These are phyloP conservation scores for Didymella lethalis DNA, from an alignment of 2,329 filamentous ascomycete genomes.

Conservation along the genomic window DNA sequence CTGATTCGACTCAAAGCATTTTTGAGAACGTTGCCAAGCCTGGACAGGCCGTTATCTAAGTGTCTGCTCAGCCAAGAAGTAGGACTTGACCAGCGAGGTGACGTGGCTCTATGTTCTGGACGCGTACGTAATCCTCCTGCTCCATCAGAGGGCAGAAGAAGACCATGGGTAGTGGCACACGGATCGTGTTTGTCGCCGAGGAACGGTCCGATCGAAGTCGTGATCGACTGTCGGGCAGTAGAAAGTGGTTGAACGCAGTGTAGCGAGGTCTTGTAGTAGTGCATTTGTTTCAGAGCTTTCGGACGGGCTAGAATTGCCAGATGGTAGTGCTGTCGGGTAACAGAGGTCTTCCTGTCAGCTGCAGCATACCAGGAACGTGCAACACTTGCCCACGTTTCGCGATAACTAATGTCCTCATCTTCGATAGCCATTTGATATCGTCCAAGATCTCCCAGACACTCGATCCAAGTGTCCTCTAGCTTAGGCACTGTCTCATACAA, in stretches of 20 bases:
- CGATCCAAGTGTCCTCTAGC: conserved; percentile 91
- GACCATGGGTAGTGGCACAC: no score
- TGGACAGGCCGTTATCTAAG: no score
- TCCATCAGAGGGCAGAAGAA: no score
- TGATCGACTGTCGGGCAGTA: conserved; percentile 73
- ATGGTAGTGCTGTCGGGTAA: conserved; percentile 86
- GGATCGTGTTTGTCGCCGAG: no score
- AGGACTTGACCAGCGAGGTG: no score
- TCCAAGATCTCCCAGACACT: conserved; percentile 86
- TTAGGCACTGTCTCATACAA: conserved; percentile 83
- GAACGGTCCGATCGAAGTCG: conserved; percentile 50
- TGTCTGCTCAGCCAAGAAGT: no score
- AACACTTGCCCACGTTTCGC: conserved; percentile 83
- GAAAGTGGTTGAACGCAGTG: conserved; percentile 72
- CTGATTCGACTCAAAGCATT: no score
- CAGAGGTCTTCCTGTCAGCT: conserved; percentile 75
- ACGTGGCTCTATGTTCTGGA: no score
- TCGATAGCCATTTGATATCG: conserved; percentile 93
- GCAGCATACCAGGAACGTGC: conserved; percentile 82
- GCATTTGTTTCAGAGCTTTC: conserved; percentile 74
- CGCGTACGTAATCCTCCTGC: no score
- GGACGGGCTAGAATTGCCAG: conserved; percentile 79
- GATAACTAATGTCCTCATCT: conserved; percentile 75
- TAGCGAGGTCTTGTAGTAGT: conserved; percentile 73
- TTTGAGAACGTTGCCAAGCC: no score